Evolutionary conservation across 2,329 filamentous ascomycete genomes (phyloP).

Genomic region (Ascochyta fabae): DNA sequence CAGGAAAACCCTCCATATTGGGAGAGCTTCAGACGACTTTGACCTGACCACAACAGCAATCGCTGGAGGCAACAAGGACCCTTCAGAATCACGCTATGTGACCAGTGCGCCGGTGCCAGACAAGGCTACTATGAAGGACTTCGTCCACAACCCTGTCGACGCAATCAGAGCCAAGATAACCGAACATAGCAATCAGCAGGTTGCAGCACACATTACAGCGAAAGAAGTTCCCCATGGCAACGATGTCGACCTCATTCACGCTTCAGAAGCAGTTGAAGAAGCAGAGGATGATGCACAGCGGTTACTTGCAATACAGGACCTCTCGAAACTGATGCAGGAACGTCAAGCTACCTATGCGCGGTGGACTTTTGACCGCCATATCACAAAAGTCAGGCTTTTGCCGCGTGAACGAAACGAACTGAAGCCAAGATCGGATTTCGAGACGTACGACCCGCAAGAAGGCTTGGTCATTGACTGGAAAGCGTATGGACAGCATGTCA

Average conservation of each 20-base stretch:
- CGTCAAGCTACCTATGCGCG: slow-evolving; percentile 44
- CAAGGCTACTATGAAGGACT: slow-evolving; percentile 32
- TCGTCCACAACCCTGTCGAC: slow-evolving; percentile 35
- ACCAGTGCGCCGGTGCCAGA: slow-evolving; percentile 25
- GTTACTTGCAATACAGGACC: slow-evolving; percentile 23
- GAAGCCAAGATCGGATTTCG: slow-evolving; percentile 32
- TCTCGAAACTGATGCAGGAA: slow-evolving; percentile 31
- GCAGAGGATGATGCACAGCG: slow-evolving; percentile 23
- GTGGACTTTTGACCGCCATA: slow-evolving; percentile 48
- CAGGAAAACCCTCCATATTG: slow-evolving; percentile 32
- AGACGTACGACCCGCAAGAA: slow-evolving; percentile 25
- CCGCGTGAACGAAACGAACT: slow-evolving; percentile 24
- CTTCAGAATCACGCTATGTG: slow-evolving; percentile 28
- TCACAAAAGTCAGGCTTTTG: slow-evolving; percentile 43
- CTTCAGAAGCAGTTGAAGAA: slow-evolving; percentile 30
- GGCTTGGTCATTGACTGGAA: slow-evolving; percentile 37
- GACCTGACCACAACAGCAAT: slow-evolving; percentile 20
- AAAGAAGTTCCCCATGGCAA: slow-evolving; percentile 52
- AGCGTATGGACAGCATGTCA: slow-evolving; percentile 35
- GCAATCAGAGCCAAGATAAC: slow-evolving; percentile 32
- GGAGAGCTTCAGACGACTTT: slow-evolving; percentile 24
- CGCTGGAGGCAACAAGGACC: slow-evolving; percentile 17
- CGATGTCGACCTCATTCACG: slow-evolving; percentile 47
- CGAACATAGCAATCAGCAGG: slow-evolving; percentile 30
- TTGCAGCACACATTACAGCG: slow-evolving; percentile 47